Conservation (phyloP, 352 stramenopile genomes). For the Pythium plurisporium region DNA sequence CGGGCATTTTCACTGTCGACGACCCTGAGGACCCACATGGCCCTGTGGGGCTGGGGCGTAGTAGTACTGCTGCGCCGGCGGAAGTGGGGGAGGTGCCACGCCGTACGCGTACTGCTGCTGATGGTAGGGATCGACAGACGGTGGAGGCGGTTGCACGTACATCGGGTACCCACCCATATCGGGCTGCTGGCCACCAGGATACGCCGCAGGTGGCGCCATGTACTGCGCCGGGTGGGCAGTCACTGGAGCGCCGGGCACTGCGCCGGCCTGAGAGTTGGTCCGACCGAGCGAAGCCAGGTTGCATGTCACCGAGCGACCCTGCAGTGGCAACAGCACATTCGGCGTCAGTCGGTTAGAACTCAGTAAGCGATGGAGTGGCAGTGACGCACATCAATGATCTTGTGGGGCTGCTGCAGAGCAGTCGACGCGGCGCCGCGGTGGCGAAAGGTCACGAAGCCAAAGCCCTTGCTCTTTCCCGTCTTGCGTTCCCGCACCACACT, state of each 20-base stretch:
- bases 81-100: not conserved
- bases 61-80: constrained; percentile 16
- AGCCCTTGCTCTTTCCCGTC: constrained; percentile 66
- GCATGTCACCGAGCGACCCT: constrained; percentile 54
- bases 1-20: constrained; percentile 16
- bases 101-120: constrained; percentile 18
- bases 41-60: constrained; percentile 5
- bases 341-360: too few relatives aligned
- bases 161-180: constrained; percentile 16
- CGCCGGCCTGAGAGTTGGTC: not conserved
- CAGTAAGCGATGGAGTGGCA: not conserved
- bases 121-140: constrained; percentile 14
- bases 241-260: too few relatives aligned
- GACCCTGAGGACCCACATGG: not conserved
- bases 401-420: constrained; percentile 57
- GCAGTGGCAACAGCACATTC: not conserved
- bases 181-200: constrained; percentile 6
- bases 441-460: constrained; percentile 73
- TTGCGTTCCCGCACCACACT: constrained; percentile 42
- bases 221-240: not conserved
- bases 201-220: constrained; percentile 5
- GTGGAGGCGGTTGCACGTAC: constrained; percentile 16
- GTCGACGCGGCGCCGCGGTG: constrained; percentile 36
- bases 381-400: constrained; percentile 58
- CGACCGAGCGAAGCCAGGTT: constrained; percentile 45